phyloP scores from a whole-genome alignment of 352 stramenopile species.

The Globisporangium polare region DNA sequence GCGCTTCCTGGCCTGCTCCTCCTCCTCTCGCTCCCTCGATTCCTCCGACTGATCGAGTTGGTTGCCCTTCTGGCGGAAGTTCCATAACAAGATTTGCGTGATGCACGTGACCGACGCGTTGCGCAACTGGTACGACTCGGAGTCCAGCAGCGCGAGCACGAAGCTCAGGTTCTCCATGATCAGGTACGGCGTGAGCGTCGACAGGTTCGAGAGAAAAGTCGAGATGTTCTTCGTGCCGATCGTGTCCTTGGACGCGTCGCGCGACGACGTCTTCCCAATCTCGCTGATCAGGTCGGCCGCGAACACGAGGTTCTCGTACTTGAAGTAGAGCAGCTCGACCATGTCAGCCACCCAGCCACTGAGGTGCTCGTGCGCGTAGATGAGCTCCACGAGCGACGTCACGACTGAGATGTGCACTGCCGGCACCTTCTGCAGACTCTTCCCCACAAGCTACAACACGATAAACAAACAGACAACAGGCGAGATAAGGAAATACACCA shows the following conservation, averaged over 20 bases:
- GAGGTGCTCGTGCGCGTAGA: slow-evolving; percentile 70
- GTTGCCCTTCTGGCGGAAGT: slow-evolving; percentile 50
- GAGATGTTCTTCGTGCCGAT: slow-evolving; percentile 72
- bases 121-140: slow-evolving; percentile 70
- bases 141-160: slow-evolving; percentile 67
- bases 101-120: slow-evolving; percentile 77
- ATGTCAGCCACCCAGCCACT: slow-evolving; percentile 56
- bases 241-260: slow-evolving; percentile 66
- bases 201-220: slow-evolving; percentile 62
- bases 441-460: slow-evolving; percentile 42
- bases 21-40: slow-evolving; percentile 7
- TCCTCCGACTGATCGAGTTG: slow-evolving; percentile 15
- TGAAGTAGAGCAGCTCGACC: slow-evolving; percentile 53
- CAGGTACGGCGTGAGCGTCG: slow-evolving; percentile 55
- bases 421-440: slow-evolving; percentile 53
- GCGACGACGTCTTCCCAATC: slow-evolving; percentile 68
- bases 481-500: not conserved
- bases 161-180: slow-evolving; percentile 79
- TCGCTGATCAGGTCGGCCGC: slow-evolving; percentile 71
- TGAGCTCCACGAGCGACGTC: slow-evolving; percentile 65
- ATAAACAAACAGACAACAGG: not conserved
- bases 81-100: slow-evolving; percentile 73
- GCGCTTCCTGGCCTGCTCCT: slow-evolving; percentile 4
- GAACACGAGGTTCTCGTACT: slow-evolving; percentile 61
- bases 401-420: slow-evolving; percentile 69